Evolutionary conservation across 2,329 filamentous ascomycete genomes (phyloP), one percentile per base, ranked within the genome.

Genomic region (Fusarium mexicanum): DNA sequence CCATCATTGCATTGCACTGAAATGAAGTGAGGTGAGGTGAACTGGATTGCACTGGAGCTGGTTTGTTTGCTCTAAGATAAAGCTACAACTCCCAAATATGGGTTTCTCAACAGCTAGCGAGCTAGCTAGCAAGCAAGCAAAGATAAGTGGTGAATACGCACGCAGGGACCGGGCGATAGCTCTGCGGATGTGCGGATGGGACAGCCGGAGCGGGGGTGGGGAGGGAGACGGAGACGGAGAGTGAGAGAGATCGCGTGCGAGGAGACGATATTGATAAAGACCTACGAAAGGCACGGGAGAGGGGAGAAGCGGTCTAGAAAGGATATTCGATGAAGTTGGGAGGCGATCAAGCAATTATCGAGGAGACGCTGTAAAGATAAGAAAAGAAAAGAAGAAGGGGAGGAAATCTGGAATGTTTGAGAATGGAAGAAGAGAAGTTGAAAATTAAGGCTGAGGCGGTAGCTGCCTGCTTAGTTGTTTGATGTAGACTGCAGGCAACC

Each of bases 401-500:
- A 50, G 31, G 53, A 54, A 41, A 61, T 60, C 9, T 31, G 58
- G 47, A 31, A 38, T 33, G 46, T 53, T 35, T 26, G 22, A 31
- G 43, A 58, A 55, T 40, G 37, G 37, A 59, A 61, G 54, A 76
- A 46, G 41, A 53, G 40, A 66, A 68, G 65, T 66, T 68, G 54
- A 44, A 41, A 41, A 65, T 59, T 66, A 71, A 69, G 59, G 66
- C 71, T 75, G 66, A 77, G 75, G 73, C 67, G 71, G 72, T 55
- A 66, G 66, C 66, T 61, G 69, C 71, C 68, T 72, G 73, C 74
- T 69, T 69, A 69, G 66, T 55, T 69, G 76, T 73, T 67, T 73
- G 72, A 77, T 65, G 73, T 73, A 73, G 65, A 65, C 47, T 75
- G 46, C 68, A 78, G 76, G 76, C 74, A 78, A 62, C 76, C 76